Conservation (phyloP, 2,329 filamentous ascomycete species). For the Aspergillus arachidicola region DNA sequence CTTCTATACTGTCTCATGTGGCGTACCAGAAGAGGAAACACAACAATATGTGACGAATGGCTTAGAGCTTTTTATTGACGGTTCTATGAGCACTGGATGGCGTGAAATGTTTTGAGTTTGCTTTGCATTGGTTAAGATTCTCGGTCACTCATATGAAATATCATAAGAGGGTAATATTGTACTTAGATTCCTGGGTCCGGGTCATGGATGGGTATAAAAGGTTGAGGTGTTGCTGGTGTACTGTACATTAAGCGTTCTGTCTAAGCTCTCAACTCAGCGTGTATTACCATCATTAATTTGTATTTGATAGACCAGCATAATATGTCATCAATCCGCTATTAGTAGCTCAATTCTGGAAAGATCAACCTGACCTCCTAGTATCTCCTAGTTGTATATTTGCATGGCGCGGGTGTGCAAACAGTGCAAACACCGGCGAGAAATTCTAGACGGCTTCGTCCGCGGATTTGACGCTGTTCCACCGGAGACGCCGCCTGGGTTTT, state of each 20-base stretch:
- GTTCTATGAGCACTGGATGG: slow-evolving; percentile 25
- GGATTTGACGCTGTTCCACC: slow-evolving; percentile 8
- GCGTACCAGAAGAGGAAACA: background rate
- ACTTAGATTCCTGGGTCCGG: slow-evolving; percentile 7
- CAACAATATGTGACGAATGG: slow-evolving; percentile 19
- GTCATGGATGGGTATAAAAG: slow-evolving; percentile 13
- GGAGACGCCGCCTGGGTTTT: background rate
- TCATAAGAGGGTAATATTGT: slow-evolving; percentile 10
- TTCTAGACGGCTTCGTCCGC: slow-evolving; percentile 26
- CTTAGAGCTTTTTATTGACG: slow-evolving; percentile 23
- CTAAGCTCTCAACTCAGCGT: slow-evolving; percentile 8
- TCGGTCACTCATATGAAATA: slow-evolving; percentile 13
- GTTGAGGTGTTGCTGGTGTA: slow-evolving; percentile 13
- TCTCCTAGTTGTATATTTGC: background rate
- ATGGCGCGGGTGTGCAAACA: slow-evolving; percentile 29
- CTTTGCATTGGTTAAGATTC: slow-evolving; percentile 11
- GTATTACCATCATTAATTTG: background rate
- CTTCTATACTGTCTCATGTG: background rate
- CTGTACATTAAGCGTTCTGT: slow-evolving; percentile 20
- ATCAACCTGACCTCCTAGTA: background rate
- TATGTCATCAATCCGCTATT: background rate
- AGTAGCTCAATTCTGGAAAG: background rate
- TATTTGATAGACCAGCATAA: background rate
- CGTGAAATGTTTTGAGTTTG: slow-evolving; percentile 23
- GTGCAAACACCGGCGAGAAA: slow-evolving; percentile 35